phyloP scores from a whole-genome alignment of 1,139 yeast species.

The Nakaseomyces kungkrabaensis region DNA sequence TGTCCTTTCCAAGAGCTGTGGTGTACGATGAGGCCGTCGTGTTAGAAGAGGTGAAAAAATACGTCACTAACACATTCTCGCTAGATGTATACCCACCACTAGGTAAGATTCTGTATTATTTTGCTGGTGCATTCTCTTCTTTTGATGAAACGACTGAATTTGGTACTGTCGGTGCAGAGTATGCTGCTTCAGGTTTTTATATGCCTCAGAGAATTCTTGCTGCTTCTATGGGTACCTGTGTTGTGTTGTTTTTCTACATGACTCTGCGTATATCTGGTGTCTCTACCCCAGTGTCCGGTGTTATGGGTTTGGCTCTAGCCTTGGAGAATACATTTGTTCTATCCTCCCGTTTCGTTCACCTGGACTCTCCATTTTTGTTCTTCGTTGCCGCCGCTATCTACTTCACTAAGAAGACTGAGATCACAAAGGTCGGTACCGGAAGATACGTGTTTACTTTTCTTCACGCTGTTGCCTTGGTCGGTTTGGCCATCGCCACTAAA shows the following conservation, averaged over 20 bases:
- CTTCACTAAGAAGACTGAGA: conserved; percentile 70
- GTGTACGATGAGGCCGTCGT: conserved; percentile 87
- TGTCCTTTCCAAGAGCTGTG: conserved; percentile 63
- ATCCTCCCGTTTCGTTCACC: conserved; percentile 75
- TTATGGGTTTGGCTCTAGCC: conserved; percentile 57
- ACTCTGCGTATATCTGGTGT: conserved; percentile 85
- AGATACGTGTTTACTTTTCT: conserved; percentile 62
- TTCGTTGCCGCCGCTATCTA: conserved; percentile 82
- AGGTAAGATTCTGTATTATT: conserved; percentile 77
- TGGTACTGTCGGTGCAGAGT: conserved; percentile 54
- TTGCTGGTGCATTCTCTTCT: conserved; percentile 60
- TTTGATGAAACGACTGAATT: conserved; percentile 68
- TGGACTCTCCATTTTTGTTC: conserved; percentile 84
- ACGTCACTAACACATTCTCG: conserved; percentile 60
- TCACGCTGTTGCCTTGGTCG: conserved; percentile 70
- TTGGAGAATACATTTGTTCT: conserved; percentile 83
- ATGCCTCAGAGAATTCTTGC: conserved; percentile 77
- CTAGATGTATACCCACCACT: conserved; percentile 93
- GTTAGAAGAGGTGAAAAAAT: conserved; percentile 67
- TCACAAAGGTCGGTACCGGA: conserved; percentile 56
- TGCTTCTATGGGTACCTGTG: conserved; percentile 70
- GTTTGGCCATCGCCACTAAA: conserved; percentile 79
- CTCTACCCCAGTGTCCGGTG: conserved; percentile 60
- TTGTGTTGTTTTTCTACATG: conserved; percentile 64
- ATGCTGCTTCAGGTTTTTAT: conserved; percentile 44